Base-by-base conservation (phyloP, 2,329 filamentous ascomycete genomes). In the Lecanosticta acicola region DNA sequence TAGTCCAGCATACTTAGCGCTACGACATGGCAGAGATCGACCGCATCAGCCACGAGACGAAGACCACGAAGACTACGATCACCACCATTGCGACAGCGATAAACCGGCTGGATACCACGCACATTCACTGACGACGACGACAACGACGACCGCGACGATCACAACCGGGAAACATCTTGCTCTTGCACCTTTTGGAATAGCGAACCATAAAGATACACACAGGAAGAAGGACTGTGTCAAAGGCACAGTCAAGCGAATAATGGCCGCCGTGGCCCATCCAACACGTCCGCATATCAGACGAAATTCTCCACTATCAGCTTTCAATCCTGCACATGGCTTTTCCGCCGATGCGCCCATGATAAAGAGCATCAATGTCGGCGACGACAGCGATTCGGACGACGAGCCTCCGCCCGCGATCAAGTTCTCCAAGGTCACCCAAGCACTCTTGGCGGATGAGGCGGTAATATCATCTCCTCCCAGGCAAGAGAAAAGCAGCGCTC, bases 351-450 rank as follows among this genome's bases (percentile, higher is more conserved):
- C 66, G 52, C 67, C 67, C 14, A 68, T 69, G 65, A 66, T 72
- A 60, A 70, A 72, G 57, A 69, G 68, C 54, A 72, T 75, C 53
- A 63, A 71, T 59, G 70, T 83, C 56, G 83, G 87, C 58, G 90
- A 95, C 63, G 90, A 95, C 63, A 95, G 87, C 72, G 62, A 65
- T 42, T 95, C 90, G 18, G 91, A 96, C 68, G 91, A 96, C 61
- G 91, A 96, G 68, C 87, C 94, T 20, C 85, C 86, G 13, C 84
- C 70, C 43, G 89, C 89, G 59, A 88, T 93, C 80, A 94, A 93
- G 71, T 85, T 96, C 64, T 96, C 89, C 65, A 89, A 90, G 59
- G 79, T 93, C 56, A 94, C 91, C 39, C 91, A 93, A 63, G 90
- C 88, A 16, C 74, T 96, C 13, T 75, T 96, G 43, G 75, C 74